phyloP scores from a whole-genome alignment of 148 eudicot species.

The Vaccinium darrowii region DNA sequence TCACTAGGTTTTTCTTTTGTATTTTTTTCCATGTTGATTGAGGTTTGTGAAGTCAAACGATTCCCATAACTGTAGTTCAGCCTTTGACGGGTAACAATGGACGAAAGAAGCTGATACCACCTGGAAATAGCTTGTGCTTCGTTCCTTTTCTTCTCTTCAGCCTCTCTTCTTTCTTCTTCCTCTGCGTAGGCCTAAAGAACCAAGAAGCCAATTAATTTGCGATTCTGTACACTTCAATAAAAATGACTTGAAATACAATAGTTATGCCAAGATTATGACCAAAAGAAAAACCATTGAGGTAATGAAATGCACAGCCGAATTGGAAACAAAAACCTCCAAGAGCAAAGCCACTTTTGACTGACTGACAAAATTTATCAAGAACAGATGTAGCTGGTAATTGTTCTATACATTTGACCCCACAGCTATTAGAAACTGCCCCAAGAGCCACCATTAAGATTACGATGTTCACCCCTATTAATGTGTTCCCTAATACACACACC shows the following conservation, averaged over 20 bases:
- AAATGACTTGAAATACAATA: not conserved
- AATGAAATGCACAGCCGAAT: not conserved
- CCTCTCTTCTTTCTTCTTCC: slow-evolving; percentile 76
- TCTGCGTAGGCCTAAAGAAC: slow-evolving; percentile 74
- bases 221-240: not conserved
- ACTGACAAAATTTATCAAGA: not conserved
- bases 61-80: slow-evolving; percentile 58
- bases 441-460: not conserved
- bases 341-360: not conserved
- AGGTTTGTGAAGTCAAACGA: slow-evolving; percentile 29
- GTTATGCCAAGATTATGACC: not conserved
- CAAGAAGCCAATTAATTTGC: slow-evolving; percentile 8
- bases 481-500: not conserved
- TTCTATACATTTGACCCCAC: not conserved
- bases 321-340: not conserved
- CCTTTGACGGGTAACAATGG: slow-evolving; percentile 74
- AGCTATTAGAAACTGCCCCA: not conserved
- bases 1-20: slow-evolving; percentile 21
- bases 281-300: not conserved
- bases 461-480: not conserved
- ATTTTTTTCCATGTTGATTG: slow-evolving; percentile 22
- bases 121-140: slow-evolving; percentile 73
- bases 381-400: not conserved
- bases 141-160: slow-evolving; percentile 61
- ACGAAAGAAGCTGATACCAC: slow-evolving; percentile 97